Evolutionary conservation across 202 grass and related monocot species (phyloP), one percentile per base, ranked within the genome.

Genomic region (Elaeis oleifera): DNA sequence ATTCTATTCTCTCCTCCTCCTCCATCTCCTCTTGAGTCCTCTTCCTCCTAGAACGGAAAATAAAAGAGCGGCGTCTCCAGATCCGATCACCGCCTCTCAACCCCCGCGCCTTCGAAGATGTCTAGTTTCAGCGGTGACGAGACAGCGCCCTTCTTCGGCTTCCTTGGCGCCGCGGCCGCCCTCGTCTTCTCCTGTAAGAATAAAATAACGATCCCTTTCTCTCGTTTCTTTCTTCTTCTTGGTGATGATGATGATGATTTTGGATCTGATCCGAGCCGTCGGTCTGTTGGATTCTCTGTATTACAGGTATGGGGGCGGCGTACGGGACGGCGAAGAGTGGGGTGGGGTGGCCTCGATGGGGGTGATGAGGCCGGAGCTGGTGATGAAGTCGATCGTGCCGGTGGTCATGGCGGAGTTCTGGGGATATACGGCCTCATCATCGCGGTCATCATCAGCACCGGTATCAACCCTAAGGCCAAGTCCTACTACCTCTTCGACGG

Each of bases 181-280:
- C 78, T 86, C 70, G 65, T 86, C 49, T 86, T 86, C 78, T 86
- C 83, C 53, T 86, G 83, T 81, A 64, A 78, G 29, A 44, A 44
- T 13, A 44, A 44, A 44, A 44, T 44, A 3, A 13, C 9, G 9
- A 3, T 11, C 36, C 2, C 36, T 44, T 44, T 44, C 8, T 44
- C 13, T 13, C 11, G 8, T 2, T 44, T 14, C 7, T 44, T 44
- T 13, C 20, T 44, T 44, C 36, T 13, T 13, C 36, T 44, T 44
- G 36, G 9, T 13, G 36, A 14, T 44, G 36, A 44, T 44, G 36
- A 13, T 44, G 36, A 44, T 44, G 2, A n/a, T 13, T 2, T 44
- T 13, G 36, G 36, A 44, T 44, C 11, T 9, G 27, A 60, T 32
- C 58, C n/a, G 24, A 39, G 58, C 26, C 8, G 3, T 60, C 6